Base-by-base conservation (phyloP, 345 rosid genomes). In the Populus simonii region DNA sequence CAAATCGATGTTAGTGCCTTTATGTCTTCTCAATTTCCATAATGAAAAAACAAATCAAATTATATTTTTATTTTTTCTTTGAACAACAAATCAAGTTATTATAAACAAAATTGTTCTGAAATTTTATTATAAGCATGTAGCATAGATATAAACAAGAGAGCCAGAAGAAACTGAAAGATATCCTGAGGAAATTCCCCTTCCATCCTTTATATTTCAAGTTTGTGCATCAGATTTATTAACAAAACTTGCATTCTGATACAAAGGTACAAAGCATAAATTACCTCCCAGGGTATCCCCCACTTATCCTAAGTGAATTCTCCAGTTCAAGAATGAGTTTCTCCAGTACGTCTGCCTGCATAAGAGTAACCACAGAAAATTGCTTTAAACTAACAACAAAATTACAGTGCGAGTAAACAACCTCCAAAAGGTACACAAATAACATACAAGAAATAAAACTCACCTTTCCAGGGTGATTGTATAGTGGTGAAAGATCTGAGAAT, bases 401-500 rank as follows among this genome's bases (percentile, higher is more conserved):
- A 47, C 5, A 39, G 65, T 23, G 23, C 16, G 0, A 33, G 71
- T 57, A 63, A 25, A 71, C 22, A 66, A 27, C 81, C 63, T n/a
- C 72, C 31, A 57, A 71, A 36, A 59, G 75, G 23, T 9, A 49
- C 57, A 12, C 33, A 73, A 59, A 53, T 25, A 49, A 8, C 33
- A 78, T 69, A 68, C 55, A 80, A 74, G 73, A 27, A 70, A 68
- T 66, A 33, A 77, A 81, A 83, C 85, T 84, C 74, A 94, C 98
- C 97, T 96, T 96, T 82, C 88, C 86, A 80, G 88, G 88, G 78
- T 91, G 96, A 80, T 87, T 88, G 74, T 96, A 96, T 72, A 96
- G 83, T 69, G 99, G 89, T 73, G 98, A 96, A 84, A 96, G 98
- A 80, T 94, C 98, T 22, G 98, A 94, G 82, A 96, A 96, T 75